Evolutionary conservation across 179 eudicot species (phyloP), one percentile per base, ranked within the genome.

Genomic region (Beta lomatogona): DNA sequence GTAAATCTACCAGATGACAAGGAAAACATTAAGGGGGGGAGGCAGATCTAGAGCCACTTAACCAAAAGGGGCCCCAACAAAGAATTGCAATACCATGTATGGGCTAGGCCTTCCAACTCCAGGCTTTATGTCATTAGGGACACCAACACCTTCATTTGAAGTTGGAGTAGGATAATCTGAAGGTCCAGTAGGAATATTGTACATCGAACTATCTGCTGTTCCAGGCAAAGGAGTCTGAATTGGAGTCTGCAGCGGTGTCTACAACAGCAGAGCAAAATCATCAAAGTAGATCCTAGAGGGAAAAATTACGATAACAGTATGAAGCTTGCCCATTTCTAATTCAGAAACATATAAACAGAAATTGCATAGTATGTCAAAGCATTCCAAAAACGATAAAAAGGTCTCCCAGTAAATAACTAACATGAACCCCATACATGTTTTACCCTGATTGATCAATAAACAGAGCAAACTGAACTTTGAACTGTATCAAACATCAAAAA

Each of bases 141-240:
- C 87, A 85, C 86, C 84, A 53, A 65, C 79, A 77, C 84, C 88
- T 70, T 84, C 89, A 77, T 77, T 84, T 25, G 91, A 90, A 82
- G 75, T 82, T 18, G 77, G 82, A 75, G 98, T 77, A 77, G 94
- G 76, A 87, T 90, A 94, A 77, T 94, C 98, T 60, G 83, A 86
- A 46, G 92, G 90, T 31, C 94, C 97, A 57, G 94, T 91, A 69
- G 97, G 94, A 75, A 91, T 91, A 82, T 92, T 93, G 71, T 86
- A 95, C 84, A 87, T 81, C 15, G 97, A 89, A 87, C 86, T 91
- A 83, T 95, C 98, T 25, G 85, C 92, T 11, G 91, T 87, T 72
- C 97, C 97, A 5, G 97, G 97, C 73, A 92, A 68, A 25, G 97
- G 98, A 53, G 97, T 93, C 74, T 86, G 97, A 74, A 91, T 88